Conservation (phyloP, 2,329 filamentous ascomycete species). For the Penicillium sp. region DNA sequence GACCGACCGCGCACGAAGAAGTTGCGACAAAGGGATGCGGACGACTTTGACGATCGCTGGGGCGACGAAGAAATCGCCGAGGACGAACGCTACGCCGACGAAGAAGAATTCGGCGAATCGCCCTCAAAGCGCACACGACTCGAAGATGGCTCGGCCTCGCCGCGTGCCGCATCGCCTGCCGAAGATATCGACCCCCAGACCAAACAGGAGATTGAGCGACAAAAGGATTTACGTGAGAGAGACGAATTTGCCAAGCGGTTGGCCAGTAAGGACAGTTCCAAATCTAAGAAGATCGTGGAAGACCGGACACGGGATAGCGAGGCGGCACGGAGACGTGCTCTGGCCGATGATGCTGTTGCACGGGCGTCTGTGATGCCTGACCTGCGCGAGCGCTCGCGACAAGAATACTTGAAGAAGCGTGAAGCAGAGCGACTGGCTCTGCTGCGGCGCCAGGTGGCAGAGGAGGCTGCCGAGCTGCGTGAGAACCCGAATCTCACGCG, state of each 20-base stretch:
- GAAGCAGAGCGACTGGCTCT: slow-evolving; percentile 82
- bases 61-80: slow-evolving; percentile 67
- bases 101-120: slow-evolving; percentile 66
- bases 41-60: slow-evolving; percentile 76
- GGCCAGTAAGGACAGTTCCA: slow-evolving; percentile 68
- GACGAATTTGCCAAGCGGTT: slow-evolving; percentile 79
- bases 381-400: slow-evolving; percentile 78
- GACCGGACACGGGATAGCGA: slow-evolving; percentile 61
- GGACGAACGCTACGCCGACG: slow-evolving; percentile 43
- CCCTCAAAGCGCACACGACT: slow-evolving; percentile 70
- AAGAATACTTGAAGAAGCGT: slow-evolving; percentile 91
- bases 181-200: slow-evolving; percentile 62
- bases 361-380: slow-evolving; percentile 75
- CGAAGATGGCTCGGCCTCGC: slow-evolving; percentile 53
- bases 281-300: slow-evolving; percentile 68
- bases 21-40: slow-evolving; percentile 51
- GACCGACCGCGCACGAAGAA: slow-evolving; percentile 54
- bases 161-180: slow-evolving; percentile 35
- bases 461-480: slow-evolving; percentile 79
- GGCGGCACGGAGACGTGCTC: slow-evolving; percentile 60
- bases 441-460: slow-evolving; percentile 84
- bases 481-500: slow-evolving; percentile 75
- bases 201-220: slow-evolving; percentile 58
- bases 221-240: slow-evolving; percentile 71
- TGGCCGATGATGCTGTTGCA: slow-evolving; percentile 68